Percentiles rank a stretch among this genome's conserved stretches.
Evolutionary conservation across 1,139 yeast genomes (phyloP).

Genomic region (Sugiyamaella grinbergsii): DNA sequence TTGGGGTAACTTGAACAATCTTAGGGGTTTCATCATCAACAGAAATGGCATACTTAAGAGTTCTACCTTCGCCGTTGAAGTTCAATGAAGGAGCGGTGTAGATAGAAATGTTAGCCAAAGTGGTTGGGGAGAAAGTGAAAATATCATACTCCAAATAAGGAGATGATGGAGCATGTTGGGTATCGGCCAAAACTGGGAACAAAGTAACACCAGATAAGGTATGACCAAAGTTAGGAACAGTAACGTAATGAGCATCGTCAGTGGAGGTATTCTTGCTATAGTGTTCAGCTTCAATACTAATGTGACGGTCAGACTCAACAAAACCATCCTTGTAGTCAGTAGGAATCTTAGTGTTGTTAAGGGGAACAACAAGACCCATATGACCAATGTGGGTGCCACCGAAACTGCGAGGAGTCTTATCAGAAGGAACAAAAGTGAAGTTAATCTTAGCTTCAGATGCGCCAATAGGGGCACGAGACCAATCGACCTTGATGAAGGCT

Average conservation of each 20-base stretch:
- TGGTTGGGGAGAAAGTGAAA: constrained; percentile 16
- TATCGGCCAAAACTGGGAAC: constrained; percentile 23
- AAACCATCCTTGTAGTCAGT: constrained; percentile 25
- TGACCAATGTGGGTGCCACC: constrained; percentile 16
- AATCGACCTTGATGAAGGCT: constrained; percentile 21
- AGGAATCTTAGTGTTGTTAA: constrained; percentile 22
- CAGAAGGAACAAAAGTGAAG: constrained; percentile 14
- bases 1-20: constrained; percentile 23
- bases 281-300: constrained; percentile 27
- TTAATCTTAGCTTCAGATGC: constrained; percentile 8
- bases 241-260: constrained; percentile 22
- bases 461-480: constrained; percentile 21
- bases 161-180: constrained; percentile 23
- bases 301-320: constrained; percentile 28
- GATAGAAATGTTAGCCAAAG: constrained; percentile 24
- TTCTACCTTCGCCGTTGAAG: constrained; percentile 23
- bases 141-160: constrained; percentile 27
- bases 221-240: constrained; percentile 25
- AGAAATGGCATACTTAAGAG: constrained; percentile 27
- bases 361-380: constrained; percentile 19
- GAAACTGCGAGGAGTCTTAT: constrained; percentile 13
- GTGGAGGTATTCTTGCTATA: constrained; percentile 12
- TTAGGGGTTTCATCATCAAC: constrained; percentile 26
- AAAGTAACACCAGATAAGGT: constrained; percentile 29
- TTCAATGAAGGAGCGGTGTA: constrained; percentile 30